These are phyloP conservation scores for Diaporthe citrichinensis DNA, from an alignment of 2,329 filamentous ascomycete species.

Conservation along the genomic window DNA sequence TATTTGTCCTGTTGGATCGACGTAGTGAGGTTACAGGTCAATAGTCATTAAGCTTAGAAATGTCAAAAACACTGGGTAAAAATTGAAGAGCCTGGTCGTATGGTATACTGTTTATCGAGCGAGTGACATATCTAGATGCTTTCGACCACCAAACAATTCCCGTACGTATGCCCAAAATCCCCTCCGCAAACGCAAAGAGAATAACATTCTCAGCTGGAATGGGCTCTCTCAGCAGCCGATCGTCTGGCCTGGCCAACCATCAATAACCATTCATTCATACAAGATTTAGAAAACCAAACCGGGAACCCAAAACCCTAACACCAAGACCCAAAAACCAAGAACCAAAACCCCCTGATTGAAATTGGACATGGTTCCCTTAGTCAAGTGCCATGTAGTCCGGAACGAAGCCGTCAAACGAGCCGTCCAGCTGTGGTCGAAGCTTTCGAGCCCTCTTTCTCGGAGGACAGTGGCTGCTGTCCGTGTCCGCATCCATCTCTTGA, in stretches of 20 bases:
- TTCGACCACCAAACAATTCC: not conserved
- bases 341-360: no score
- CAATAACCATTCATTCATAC: not conserved
- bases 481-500: no score
- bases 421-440: not conserved
- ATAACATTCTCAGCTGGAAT: not conserved
- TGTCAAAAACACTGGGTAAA: not conserved
- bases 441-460: not conserved
- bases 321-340: no score
- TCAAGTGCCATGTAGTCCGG: not conserved
- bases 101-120: not conserved
- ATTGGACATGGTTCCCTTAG: not conserved
- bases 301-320: not conserved
- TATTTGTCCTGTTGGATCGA: not conserved
- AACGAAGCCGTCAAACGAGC: no score
- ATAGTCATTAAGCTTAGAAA: not conserved
- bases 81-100: not conserved
- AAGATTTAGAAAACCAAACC: no score
- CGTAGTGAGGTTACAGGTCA: not conserved
- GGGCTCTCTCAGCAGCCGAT: not conserved
- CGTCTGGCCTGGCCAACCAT: not conserved
- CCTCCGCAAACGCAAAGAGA: not conserved
- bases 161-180: not conserved
- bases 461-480: not conserved
- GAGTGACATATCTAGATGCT: not conserved